phyloP scores from a whole-genome alignment of 2,329 filamentous ascomycete species.

The Hymenoscyphus infarciens region DNA sequence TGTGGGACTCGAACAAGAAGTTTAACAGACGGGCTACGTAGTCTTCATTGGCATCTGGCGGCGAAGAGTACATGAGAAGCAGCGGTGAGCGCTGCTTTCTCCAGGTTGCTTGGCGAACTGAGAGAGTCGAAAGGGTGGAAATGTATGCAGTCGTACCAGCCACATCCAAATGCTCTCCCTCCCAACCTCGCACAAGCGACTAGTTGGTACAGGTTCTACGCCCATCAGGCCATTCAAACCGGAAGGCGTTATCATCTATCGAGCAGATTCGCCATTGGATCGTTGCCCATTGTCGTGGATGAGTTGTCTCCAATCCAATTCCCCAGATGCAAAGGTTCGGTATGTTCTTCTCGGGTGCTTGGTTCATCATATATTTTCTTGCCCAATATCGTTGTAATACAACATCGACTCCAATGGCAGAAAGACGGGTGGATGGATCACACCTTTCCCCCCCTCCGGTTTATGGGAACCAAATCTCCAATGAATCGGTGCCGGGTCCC shows the following conservation, averaged over 20 bases:
- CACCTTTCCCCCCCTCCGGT: background rate
- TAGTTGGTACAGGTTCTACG: slow-evolving; percentile 3
- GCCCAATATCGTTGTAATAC: slow-evolving; percentile 21
- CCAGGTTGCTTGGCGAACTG: slow-evolving; percentile 11
- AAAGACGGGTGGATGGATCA: slow-evolving; percentile 11
- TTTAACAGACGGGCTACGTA: too few species aligned
- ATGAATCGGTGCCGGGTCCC: background rate
- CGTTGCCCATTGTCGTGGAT: slow-evolving; percentile 7
- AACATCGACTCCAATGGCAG: slow-evolving; percentile 12
- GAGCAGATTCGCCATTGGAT: slow-evolving; percentile 11
- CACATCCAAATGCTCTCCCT: background rate
- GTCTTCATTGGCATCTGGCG: slow-evolving; percentile 18
- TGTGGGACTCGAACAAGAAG: too few species aligned
- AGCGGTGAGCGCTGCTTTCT: slow-evolving; percentile 22
- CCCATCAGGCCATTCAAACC: slow-evolving; percentile 15
- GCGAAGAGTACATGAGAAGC: slow-evolving; percentile 15
- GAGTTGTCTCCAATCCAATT: slow-evolving; percentile 15
- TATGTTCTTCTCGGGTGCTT: slow-evolving; percentile 4
- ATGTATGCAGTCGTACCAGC: background rate
- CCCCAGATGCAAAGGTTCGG: slow-evolving; percentile 7
- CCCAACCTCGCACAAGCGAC: slow-evolving; percentile 5
- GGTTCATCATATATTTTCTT: slow-evolving; percentile 15
- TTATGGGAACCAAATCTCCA: background rate
- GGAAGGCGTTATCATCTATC: slow-evolving; percentile 15
- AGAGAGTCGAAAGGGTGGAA: background rate